These are phyloP conservation scores for Xylona heveae DNA, from an alignment of 495 filamentous ascomycete genomes.

Conservation along the genomic window DNA sequence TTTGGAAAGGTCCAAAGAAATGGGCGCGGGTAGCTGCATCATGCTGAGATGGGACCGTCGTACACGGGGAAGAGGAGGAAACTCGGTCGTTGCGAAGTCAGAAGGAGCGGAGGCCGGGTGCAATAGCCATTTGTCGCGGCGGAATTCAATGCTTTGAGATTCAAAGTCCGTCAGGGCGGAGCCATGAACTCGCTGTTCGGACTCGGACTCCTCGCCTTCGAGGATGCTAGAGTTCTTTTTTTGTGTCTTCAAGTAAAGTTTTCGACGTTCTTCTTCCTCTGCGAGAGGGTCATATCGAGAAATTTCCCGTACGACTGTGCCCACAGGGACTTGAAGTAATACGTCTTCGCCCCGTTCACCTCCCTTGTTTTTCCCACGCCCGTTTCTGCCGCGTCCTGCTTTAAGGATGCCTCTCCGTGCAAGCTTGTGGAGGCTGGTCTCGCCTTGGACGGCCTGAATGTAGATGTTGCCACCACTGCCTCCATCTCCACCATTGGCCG, in stretches of 20 bases:
- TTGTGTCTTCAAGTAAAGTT: no score
- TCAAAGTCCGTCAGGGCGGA: no score
- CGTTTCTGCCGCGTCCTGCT: constrained; percentile 63
- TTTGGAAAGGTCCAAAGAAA: constrained; percentile 61
- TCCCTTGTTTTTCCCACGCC: constrained; percentile 60
- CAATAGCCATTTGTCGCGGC: constrained; percentile 58
- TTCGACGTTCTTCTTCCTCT: constrained; percentile 27
- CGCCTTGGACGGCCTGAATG: constrained; percentile 77
- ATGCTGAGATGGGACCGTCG: constrained; percentile 33
- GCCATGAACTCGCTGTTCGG: no score
- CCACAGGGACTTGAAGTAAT: constrained; percentile 75
- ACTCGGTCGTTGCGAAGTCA: constrained; percentile 38
- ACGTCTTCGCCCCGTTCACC: constrained; percentile 73
- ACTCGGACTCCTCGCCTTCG: constrained; percentile 14
- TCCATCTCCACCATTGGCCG: constrained; percentile 93
- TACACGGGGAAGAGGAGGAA: constrained; percentile 31
- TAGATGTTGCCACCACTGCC: constrained; percentile 81
- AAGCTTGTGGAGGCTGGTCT: constrained; percentile 85
- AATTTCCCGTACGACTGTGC: constrained; percentile 73
- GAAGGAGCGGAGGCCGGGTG: constrained; percentile 44
- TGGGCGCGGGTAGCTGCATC: constrained; percentile 43
- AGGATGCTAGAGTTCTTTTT: no score
- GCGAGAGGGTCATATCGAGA: constrained; percentile 52
- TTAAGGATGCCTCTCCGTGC: constrained; percentile 53
- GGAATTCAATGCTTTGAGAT: constrained; percentile 12